A percentile compares a stretch with the other conserved stretches of the same genome.
These are phyloP conservation scores for Cladophialophora chaetospira DNA, from an alignment of 2,329 filamentous ascomycete species.

Conservation along the genomic window DNA sequence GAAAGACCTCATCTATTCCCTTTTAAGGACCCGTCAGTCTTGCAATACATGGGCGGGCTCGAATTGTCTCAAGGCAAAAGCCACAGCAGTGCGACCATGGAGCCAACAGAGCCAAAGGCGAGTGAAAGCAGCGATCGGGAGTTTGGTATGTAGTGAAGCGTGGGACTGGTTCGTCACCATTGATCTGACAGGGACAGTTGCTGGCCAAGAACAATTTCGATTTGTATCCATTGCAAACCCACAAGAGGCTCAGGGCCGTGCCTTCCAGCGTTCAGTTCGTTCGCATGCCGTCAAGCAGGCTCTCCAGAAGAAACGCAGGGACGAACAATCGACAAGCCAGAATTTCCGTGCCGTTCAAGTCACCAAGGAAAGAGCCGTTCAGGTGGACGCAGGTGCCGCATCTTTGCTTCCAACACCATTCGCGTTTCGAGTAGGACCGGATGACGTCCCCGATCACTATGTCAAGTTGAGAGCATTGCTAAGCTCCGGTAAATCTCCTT, in stretches of 20 bases:
- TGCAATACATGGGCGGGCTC: too few relatives aligned
- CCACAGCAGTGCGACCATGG: too few relatives aligned
- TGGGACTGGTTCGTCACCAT: too few relatives aligned
- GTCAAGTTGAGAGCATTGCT: neutral
- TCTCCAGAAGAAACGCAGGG: neutral
- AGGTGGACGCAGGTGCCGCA: neutral
- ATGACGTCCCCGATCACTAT: neutral
- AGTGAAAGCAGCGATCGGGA: too few relatives aligned
- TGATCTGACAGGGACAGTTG: too few relatives aligned
- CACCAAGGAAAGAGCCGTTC: neutral
- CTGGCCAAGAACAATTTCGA: too few relatives aligned
- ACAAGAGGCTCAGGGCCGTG: neutral
- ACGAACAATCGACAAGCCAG: neutral
- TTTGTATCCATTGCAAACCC: neutral
- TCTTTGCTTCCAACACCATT: neutral
- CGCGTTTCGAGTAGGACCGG: neutral
- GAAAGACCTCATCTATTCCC: too few relatives aligned
- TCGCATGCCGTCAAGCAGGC: slow-evolving; percentile 5
- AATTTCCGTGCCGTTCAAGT: neutral
- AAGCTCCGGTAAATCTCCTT: neutral
- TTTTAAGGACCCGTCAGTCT: too few relatives aligned
- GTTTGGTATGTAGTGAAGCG: too few relatives aligned
- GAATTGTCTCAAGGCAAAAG: too few relatives aligned
- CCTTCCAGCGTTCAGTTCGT: neutral
- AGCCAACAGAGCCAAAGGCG: too few relatives aligned